Conservation (phyloP, 345 rosid genomes). For the Gossypium longicalyx region DNA sequence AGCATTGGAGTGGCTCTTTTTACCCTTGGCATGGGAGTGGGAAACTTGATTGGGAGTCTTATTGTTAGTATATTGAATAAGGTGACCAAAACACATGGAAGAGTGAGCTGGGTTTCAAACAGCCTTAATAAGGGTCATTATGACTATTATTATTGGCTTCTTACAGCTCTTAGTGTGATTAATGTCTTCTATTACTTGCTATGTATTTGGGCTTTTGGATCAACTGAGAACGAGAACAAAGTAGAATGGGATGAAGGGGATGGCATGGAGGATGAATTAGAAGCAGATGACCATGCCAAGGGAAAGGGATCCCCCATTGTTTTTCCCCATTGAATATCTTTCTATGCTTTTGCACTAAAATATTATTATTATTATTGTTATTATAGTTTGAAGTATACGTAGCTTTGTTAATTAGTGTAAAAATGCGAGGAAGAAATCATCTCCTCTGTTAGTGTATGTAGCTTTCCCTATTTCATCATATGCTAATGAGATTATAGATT, state of each 20-base stretch:
- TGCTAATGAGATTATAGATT: too few species aligned
- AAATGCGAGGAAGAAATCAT: neutral
- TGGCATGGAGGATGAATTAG: neutral
- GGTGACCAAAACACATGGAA: slow-evolving; percentile 19
- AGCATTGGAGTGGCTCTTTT: slow-evolving; percentile 43
- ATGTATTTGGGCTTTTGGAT: slow-evolving; percentile 39
- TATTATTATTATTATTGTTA: neutral
- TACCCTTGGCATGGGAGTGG: slow-evolving; percentile 30
- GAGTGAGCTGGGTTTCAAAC: slow-evolving; percentile 40
- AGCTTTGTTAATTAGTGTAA: neutral
- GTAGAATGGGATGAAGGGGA: slow-evolving; percentile 31
- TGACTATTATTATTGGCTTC: slow-evolving; percentile 56
- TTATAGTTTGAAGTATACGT: neutral
- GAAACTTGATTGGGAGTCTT: slow-evolving; percentile 36
- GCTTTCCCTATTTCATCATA: neutral
- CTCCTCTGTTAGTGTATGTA: neutral
- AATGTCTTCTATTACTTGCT: slow-evolving; percentile 40
- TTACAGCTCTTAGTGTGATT: slow-evolving; percentile 25
- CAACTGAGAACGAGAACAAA: slow-evolving; percentile 24
- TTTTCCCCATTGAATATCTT: neutral
- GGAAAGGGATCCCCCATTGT: neutral
- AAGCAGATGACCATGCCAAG: neutral
- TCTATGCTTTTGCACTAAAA: neutral
- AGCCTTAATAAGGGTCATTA: slow-evolving; percentile 42
- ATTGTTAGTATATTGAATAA: slow-evolving; percentile 23